Conservation (phyloP, 2,329 filamentous ascomycete species). For the Dactylellina drechsleri region DNA sequence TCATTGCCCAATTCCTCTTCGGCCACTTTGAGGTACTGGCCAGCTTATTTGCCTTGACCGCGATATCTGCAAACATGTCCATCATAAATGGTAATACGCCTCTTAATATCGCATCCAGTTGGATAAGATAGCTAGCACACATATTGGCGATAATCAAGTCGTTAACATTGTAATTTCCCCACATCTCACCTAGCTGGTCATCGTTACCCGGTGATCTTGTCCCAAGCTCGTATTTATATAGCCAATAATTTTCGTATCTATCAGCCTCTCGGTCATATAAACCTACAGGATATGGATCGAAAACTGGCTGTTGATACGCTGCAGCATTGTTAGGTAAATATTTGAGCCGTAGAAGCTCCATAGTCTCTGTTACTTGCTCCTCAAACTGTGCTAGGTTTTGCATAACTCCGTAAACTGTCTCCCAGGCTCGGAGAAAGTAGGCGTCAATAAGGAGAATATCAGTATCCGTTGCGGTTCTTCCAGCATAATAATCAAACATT, state of each 20-base stretch:
- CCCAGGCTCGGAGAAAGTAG: constrained; percentile 19
- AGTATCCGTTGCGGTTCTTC: not conserved
- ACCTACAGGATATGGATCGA: constrained; percentile 14
- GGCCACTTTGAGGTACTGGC: constrained; percentile 1
- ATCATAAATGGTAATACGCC: constrained; percentile 16
- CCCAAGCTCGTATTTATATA: constrained; percentile 5
- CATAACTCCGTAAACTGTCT: not conserved
- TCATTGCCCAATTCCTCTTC: constrained; percentile 4
- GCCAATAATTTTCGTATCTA: constrained; percentile 16
- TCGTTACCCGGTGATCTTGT: not conserved
- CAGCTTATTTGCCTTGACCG: constrained; percentile 11
- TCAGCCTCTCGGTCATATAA: constrained; percentile 3
- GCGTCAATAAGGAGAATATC: constrained; percentile 23
- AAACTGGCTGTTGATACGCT: not conserved
- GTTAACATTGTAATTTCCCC: constrained; percentile 3
- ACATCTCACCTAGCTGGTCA: not conserved
- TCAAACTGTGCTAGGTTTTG: not conserved
- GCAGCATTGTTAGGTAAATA: not conserved
- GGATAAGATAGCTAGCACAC: constrained; percentile 9
- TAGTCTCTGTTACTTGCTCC: not conserved
- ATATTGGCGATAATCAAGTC: constrained; percentile 6
- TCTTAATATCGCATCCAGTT: constrained; percentile 6
- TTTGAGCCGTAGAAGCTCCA: not conserved
- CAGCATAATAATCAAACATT: constrained; percentile 18
- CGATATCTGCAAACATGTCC: constrained; percentile 29